These are phyloP conservation scores for Cordyceps fumosorosea DNA, from an alignment of 2,329 filamentous ascomycete genomes.

Conservation along the genomic window DNA sequence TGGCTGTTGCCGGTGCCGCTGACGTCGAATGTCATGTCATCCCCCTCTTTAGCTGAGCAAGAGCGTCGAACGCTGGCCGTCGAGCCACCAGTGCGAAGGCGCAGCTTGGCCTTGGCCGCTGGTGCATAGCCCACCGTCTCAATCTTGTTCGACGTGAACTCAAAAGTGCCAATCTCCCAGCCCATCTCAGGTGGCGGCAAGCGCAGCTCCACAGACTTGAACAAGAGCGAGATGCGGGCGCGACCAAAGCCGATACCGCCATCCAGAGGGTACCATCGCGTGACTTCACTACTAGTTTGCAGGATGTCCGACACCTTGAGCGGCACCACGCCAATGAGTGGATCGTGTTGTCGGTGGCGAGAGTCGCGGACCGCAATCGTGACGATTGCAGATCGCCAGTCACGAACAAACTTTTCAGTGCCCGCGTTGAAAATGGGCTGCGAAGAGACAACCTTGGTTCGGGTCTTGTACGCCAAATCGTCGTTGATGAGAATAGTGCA, in stretches of 20 bases:
- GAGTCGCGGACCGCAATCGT: constrained; percentile 86
- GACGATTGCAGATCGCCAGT: constrained; percentile 83
- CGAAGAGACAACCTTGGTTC: constrained; percentile 86
- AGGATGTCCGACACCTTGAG: constrained; percentile 84
- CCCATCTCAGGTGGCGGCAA: constrained; percentile 81
- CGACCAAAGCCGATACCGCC: constrained; percentile 90
- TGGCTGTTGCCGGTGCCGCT: constrained; percentile 32
- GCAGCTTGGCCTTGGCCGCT: constrained; percentile 65
- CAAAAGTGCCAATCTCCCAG: constrained; percentile 93
- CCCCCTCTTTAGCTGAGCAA: constrained; percentile 54
- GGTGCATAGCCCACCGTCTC: constrained; percentile 56
- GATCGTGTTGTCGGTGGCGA: constrained; percentile 86
- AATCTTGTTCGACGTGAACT: constrained; percentile 70
- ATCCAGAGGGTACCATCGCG: constrained; percentile 93
- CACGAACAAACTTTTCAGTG: constrained; percentile 84
- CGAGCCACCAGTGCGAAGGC: constrained; percentile 77
- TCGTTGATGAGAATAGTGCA: constrained; percentile 91
- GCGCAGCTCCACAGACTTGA: constrained; percentile 80
- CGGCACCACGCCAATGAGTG: constrained; percentile 86
- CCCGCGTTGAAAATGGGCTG: constrained; percentile 97
- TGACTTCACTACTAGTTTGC: constrained; percentile 76
- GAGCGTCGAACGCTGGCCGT: constrained; percentile 61
- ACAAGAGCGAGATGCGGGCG: constrained; percentile 79
- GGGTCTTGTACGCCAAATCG: constrained; percentile 85
- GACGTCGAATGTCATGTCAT: constrained; percentile 44